Conservation (phyloP, 768 basidiomycete genomes). For the Artomyces pyxidatus region DNA sequence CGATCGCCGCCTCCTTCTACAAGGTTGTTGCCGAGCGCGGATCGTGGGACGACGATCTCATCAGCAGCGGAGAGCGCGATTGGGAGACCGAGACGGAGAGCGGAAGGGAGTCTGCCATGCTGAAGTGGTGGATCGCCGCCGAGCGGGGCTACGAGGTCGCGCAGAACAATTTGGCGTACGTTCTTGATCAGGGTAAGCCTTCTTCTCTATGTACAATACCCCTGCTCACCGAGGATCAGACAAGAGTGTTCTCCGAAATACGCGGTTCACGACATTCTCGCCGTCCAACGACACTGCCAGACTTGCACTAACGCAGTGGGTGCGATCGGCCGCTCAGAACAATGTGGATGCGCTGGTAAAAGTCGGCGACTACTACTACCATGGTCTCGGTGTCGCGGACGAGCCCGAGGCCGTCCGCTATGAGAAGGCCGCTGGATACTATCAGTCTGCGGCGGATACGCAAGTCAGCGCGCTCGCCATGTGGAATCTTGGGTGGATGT, state of each 20-base stretch:
- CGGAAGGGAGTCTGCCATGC: conserved; percentile 75
- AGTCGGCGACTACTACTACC: conserved; percentile 96
- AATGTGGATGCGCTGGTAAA: conserved; percentile 97
- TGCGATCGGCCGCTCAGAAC: conserved; percentile 84
- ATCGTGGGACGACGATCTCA: conserved; percentile 72
- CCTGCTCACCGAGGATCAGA: too few relatives aligned
- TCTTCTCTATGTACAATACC: too few relatives aligned
- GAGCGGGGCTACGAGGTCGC: conserved; percentile 89
- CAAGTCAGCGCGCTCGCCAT: conserved; percentile 90
- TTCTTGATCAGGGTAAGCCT: conserved; percentile 84
- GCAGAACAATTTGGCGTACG: conserved; percentile 91
- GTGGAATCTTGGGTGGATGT: conserved; percentile 99
- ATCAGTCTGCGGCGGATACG: conserved; percentile 90
- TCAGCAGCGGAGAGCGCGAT: conserved; percentile 70
- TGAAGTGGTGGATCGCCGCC: conserved; percentile 93
- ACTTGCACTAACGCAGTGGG: conserved; percentile 89
- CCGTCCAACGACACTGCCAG: conserved; percentile 78
- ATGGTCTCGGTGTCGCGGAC: conserved; percentile 73
- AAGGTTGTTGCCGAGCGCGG: conserved; percentile 91
- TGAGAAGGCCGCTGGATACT: conserved; percentile 91
- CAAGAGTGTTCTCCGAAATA: conserved; percentile 57
- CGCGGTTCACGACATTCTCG: conserved; percentile 59
- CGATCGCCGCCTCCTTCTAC: conserved; percentile 87
- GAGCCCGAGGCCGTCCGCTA: conserved; percentile 56
- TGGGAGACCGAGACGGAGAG: conserved; percentile 66